Evolutionary conservation across 2,329 filamentous ascomycete genomes (phyloP).

Genomic region (Metarhizium sp.): DNA sequence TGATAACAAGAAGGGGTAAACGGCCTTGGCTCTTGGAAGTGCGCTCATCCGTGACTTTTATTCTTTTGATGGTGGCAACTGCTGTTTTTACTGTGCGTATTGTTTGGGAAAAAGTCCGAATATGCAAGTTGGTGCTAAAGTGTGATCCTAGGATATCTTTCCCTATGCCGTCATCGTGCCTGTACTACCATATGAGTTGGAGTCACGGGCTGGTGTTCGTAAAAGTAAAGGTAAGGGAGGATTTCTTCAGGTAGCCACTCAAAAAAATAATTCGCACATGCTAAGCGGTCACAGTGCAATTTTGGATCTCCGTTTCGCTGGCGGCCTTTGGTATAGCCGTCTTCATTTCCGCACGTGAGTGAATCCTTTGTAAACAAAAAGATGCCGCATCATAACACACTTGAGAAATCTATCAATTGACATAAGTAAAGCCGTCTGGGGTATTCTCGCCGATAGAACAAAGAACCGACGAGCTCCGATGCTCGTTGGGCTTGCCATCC

Average conservation of each 20-base stretch:
- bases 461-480: slow-evolving; percentile 22
- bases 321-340: slow-evolving; percentile 23
- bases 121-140: neutral
- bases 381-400: neutral
- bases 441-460: slow-evolving; percentile 24
- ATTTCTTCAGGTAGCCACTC: no score
- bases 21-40: slow-evolving; percentile 18
- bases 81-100: slow-evolving; percentile 23
- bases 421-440: slow-evolving; percentile 21
- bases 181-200: slow-evolving; percentile 21
- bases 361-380: neutral
- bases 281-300: slow-evolving; percentile 16
- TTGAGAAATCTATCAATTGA: neutral
- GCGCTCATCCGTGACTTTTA: slow-evolving; percentile 22
- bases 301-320: slow-evolving; percentile 26
- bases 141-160: slow-evolving; percentile 21
- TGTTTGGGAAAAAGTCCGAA: no score
- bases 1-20: slow-evolving; percentile 10
- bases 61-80: slow-evolving; percentile 22
- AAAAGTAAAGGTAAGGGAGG: slow-evolving; percentile 10
- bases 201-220: slow-evolving; percentile 15
- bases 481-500: slow-evolving; percentile 21
- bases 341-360: slow-evolving; percentile 21
- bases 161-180: slow-evolving; percentile 25
- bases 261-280: neutral